Conservation (phyloP, 2,329 filamentous ascomycete genomes). For the Knoxdaviesia capensis region DNA sequence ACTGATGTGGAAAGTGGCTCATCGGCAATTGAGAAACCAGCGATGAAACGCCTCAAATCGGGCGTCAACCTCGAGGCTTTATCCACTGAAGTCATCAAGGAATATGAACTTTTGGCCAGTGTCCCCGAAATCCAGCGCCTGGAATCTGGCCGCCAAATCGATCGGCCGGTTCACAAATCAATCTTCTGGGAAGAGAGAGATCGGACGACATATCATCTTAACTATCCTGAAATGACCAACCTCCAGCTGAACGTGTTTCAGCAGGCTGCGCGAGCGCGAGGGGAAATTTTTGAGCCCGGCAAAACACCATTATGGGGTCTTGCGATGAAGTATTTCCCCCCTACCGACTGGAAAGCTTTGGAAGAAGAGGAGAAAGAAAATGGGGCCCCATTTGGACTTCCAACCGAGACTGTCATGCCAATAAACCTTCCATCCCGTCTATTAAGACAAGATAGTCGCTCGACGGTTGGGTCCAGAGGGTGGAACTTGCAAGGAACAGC, state of each 20-base stretch:
- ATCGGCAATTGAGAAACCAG: constrained; percentile 19
- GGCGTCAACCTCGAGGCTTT: constrained; percentile 18
- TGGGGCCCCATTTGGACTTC: background rate
- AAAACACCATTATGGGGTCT: constrained; percentile 31
- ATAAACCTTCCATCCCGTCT: no score
- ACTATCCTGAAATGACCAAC: constrained; percentile 44
- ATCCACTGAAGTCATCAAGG: constrained; percentile 16
- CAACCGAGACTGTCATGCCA: no score
- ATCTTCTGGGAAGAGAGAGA: constrained; percentile 36
- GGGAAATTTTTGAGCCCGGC: constrained; percentile 32
- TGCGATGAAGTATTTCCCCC: constrained; percentile 38
- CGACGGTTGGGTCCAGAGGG: no score
- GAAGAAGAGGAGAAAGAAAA: constrained; percentile 5
- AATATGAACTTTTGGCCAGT: constrained; percentile 24
- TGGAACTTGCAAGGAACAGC: no score
- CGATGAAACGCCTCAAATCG: constrained; percentile 35
- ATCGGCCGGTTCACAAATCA: constrained; percentile 32
- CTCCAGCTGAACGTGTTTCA: constrained; percentile 35
- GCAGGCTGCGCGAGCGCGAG: constrained; percentile 25
- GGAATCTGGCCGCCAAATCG: constrained; percentile 34
- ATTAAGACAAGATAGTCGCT: no score
- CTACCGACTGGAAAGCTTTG: constrained; percentile 12
- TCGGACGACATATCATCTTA: constrained; percentile 34
- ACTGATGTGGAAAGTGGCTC: constrained; percentile 15
- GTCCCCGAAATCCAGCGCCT: constrained; percentile 27